phyloP scores from a whole-genome alignment of 2,329 filamentous ascomycete species.

The Talaromyces marneffei region DNA sequence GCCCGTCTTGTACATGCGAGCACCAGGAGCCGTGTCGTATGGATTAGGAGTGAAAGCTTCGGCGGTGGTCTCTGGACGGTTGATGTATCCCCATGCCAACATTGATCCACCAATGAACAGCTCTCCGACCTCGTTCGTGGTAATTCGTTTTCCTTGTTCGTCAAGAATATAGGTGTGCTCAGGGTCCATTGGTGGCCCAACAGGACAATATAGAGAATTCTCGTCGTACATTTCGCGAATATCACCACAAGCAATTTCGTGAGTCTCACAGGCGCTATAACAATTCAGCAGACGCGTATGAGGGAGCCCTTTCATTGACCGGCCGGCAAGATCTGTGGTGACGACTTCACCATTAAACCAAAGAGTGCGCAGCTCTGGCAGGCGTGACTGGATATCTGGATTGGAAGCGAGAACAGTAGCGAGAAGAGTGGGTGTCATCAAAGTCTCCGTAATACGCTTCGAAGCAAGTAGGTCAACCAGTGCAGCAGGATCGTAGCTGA shows the following conservation, averaged over 20 bases:
- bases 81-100: slow-evolving; percentile 70
- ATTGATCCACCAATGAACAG: slow-evolving; percentile 69
- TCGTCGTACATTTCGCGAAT: slow-evolving; percentile 61
- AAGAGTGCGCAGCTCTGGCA: slow-evolving; percentile 62
- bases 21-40: slow-evolving; percentile 54
- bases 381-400: slow-evolving; percentile 55
- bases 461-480: slow-evolving; percentile 64
- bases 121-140: slow-evolving; percentile 61
- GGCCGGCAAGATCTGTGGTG: slow-evolving; percentile 66
- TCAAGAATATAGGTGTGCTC: slow-evolving; percentile 67
- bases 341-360: slow-evolving; percentile 83
- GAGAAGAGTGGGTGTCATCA: slow-evolving; percentile 77
- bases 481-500: slow-evolving; percentile 69
- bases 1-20: slow-evolving; percentile 69
- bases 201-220: slow-evolving; percentile 64
- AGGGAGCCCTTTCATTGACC: slow-evolving; percentile 62
- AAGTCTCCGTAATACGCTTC: slow-evolving; percentile 67
- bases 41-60: slow-evolving; percentile 64
- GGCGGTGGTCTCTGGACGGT: slow-evolving; percentile 70
- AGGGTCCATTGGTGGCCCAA: slow-evolving; percentile 63
- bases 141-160: slow-evolving; percentile 60
- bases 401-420: slow-evolving; percentile 68
- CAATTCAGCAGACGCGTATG: slow-evolving; percentile 67
- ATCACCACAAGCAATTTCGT: slow-evolving; percentile 72
- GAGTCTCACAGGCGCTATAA: slow-evolving; percentile 77